phyloP scores from a whole-genome alignment of 2,329 filamentous ascomycete genomes.

The Neospermospora avenae region DNA sequence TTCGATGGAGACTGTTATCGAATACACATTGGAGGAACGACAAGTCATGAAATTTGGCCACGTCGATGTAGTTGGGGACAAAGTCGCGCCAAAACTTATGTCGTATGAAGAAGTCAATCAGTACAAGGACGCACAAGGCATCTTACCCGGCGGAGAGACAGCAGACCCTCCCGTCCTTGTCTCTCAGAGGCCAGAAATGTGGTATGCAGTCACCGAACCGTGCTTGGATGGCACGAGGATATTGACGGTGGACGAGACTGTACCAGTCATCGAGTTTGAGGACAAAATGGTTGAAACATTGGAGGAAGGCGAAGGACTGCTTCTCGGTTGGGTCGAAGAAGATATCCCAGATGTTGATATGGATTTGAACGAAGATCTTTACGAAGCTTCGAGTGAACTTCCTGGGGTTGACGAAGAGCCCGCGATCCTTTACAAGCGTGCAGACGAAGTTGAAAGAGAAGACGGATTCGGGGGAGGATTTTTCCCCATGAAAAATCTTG shows the following conservation, averaged over 20 bases:
- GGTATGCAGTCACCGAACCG: not conserved
- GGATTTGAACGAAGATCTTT: not conserved
- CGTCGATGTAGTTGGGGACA: not conserved
- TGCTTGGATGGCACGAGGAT: not conserved
- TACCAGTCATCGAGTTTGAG: not conserved
- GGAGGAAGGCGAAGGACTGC: not conserved
- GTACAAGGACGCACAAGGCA: not conserved
- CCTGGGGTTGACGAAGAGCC: conserved; percentile 1
- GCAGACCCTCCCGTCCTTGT: not conserved
- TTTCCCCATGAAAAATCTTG: conserved; percentile 21
- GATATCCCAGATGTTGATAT: not conserved
- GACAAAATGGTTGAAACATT: not conserved
- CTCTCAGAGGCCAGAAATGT: conserved; percentile 2
- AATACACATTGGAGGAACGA: not conserved
- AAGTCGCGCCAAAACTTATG: not conserved
- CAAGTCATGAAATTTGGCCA: not conserved
- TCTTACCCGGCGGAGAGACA: not conserved
- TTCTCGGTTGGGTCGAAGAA: not conserved
- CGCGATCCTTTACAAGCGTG: not conserved
- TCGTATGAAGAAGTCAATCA: not conserved
- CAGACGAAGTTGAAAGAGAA: not conserved
- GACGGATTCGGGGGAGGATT: conserved; percentile 22
- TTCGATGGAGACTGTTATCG: not conserved
- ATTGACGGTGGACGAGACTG: not conserved
- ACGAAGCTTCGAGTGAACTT: not conserved